Evolutionary conservation across 805 yeast species (phyloP).

Genomic region (Metahyphopichia silvanorum): DNA sequence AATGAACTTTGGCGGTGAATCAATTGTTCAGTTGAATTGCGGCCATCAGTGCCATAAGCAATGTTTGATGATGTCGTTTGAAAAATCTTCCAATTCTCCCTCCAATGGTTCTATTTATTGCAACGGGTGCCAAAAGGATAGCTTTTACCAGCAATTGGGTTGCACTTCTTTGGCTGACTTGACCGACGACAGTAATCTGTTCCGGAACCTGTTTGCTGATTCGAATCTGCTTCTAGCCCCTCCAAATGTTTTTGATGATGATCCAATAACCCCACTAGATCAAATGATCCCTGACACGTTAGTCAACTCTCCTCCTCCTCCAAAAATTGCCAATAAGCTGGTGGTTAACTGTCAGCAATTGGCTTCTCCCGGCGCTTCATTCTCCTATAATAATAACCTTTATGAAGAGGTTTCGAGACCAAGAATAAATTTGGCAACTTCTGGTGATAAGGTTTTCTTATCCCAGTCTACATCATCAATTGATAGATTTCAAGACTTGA

Average conservation of each 20-base stretch:
- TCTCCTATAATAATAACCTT: constrained; percentile 3
- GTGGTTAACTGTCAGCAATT: constrained; percentile 1
- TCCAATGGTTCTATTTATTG: constrained; percentile 12
- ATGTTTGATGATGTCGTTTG: constrained; percentile 16
- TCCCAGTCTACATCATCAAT: constrained; percentile 1
- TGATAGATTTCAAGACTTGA: constrained; percentile 8
- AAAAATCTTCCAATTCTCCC: constrained; percentile 7
- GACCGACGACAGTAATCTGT: constrained; percentile 1
- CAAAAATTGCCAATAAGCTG: constrained; percentile 1
- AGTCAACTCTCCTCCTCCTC: constrained; percentile 5
- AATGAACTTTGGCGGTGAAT: constrained; percentile 13
- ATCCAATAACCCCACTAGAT: constrained; percentile 10
- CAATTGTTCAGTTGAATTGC: constrained; percentile 16
- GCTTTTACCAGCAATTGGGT: constrained; percentile 3
- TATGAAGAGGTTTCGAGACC: constrained; percentile 7
- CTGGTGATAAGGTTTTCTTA: constrained; percentile 3
- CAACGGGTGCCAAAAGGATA: constrained; percentile 10
- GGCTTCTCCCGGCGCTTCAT: constrained; percentile 1
- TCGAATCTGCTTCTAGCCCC: constrained; percentile 2
- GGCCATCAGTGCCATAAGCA: constrained; percentile 23
- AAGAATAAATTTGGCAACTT: constrained; percentile 4
- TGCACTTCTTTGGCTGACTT: too few relatives aligned
- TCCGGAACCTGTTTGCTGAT: constrained; percentile 1
- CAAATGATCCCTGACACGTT: constrained; percentile 11
- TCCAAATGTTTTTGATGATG: not conserved